Evolutionary conservation across 75 land plant genomes (phyloP), one percentile per base, ranked within the genome.

Genomic region (Pinus tabuliformis): DNA sequence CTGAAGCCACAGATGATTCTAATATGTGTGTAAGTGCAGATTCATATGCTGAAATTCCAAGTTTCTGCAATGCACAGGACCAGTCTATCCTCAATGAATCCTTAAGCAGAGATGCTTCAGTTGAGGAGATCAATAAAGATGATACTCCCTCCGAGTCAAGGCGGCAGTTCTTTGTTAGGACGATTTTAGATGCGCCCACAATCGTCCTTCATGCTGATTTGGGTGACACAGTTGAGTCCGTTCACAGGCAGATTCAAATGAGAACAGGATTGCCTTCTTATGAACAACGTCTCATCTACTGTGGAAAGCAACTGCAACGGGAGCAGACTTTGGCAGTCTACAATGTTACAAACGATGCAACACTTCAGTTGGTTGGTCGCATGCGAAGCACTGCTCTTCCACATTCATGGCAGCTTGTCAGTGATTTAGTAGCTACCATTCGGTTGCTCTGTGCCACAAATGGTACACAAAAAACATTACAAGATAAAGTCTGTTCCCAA

Each of bases 331-430:
- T 97, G 62, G 84, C 77, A 8, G 86, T 84, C 6, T 97, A 87
- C 59, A 56, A 42, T 3, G 76, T 97, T 13, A 72, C 77, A 21
- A 89, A 88, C 33, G 95, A 95, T 78, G 81, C 95, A 54, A 78
- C 76, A 18, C 84, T 97, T 37, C 85, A 89, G 17, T 76, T 97
- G 58, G 93, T 91, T 20, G 93, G 89, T 5, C 85, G 95, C 49
- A 90, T 97, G 89, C 68, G 98, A 22, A 88, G 91, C 81, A 92
- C 95, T 5, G 79, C 72, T 16, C 79, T 86, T 58, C 95, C 98
- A 18, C 78, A 65, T 42, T 82, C 95, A 5, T 97, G 98, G 98
- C 92, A 85, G 77, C 78, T 86, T 28, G 78, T 84, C 73, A 86
- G 89, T 73, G 93, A 94, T 64, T 76, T 95, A 56, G 83, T 91